phyloP scores from a whole-genome alignment of 768 basidiomycete species.

The Mycena pura region DNA sequence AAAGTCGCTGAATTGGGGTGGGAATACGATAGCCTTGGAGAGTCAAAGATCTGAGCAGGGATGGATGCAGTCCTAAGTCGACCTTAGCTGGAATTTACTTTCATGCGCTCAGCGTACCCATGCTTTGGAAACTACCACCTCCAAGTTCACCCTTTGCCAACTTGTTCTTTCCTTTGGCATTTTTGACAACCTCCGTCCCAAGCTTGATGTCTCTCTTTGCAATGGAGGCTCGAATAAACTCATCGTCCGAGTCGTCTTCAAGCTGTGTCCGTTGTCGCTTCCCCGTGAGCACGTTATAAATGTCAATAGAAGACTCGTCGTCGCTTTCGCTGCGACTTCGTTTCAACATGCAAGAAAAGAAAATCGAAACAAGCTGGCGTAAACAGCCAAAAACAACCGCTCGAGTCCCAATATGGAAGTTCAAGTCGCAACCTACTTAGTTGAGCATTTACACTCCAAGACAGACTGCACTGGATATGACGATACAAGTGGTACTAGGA shows the following conservation, averaged over 20 bases:
- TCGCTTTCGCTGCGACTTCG: conserved; percentile 21
- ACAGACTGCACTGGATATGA: not conserved
- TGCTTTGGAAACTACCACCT: conserved; percentile 95
- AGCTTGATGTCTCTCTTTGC: conserved; percentile 74
- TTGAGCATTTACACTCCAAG: not conserved
- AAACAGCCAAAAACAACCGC: conserved; percentile 8
- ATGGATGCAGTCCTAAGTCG: conserved; percentile 80
- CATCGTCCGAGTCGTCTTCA: conserved; percentile 42
- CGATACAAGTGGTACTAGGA: no score
- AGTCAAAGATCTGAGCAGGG: conserved; percentile 81
- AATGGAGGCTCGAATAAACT: conserved; percentile 73
- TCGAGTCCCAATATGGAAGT: not conserved
- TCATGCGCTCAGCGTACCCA: conserved; percentile 63
- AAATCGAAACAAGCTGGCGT: not conserved
- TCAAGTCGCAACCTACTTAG: not conserved
- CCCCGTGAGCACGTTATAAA: conserved; percentile 65
- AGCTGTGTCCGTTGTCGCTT: conserved; percentile 43
- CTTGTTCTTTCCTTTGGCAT: conserved; percentile 75
- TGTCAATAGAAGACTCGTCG: conserved; percentile 51
- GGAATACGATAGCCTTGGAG: conserved; percentile 95
- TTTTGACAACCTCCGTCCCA: conserved; percentile 80
- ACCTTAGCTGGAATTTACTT: conserved; percentile 6
- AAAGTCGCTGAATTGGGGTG: conserved; percentile 92
- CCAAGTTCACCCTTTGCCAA: conserved; percentile 80
- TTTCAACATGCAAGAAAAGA: conserved; percentile 18